Evolutionary conservation across 805 yeast genomes (phyloP).

Genomic region (Suhomyces prunicola): DNA sequence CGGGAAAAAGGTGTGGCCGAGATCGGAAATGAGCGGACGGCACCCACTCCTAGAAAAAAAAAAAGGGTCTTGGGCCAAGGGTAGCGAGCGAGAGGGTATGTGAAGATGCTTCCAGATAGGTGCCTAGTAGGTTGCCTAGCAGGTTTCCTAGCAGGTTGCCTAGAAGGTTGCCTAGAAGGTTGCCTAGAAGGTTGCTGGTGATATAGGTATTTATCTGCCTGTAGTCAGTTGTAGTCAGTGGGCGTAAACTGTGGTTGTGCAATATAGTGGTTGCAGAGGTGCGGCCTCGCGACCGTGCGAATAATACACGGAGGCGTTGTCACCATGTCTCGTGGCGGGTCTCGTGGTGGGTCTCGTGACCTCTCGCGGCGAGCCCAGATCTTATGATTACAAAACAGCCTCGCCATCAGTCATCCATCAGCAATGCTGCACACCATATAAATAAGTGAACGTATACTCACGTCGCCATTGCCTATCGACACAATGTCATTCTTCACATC

Average conservation of each 20-base stretch:
- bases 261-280: not conserved
- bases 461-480: not conserved
- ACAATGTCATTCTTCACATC: conserved; percentile 70
- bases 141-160: too few relatives aligned
- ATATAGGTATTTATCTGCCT: too few relatives aligned
- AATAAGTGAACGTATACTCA: not conserved
- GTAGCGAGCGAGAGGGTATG: too few relatives aligned
- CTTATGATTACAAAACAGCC: conserved; percentile 1
- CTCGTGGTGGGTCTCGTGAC: not conserved
- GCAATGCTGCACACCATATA: not conserved
- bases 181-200: too few relatives aligned
- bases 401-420: not conserved
- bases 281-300: not conserved
- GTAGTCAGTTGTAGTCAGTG: not conserved
- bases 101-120: too few relatives aligned
- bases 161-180: too few relatives aligned
- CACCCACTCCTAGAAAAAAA: not conserved
- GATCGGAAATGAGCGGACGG: not conserved
- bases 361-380: not conserved
- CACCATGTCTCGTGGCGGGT: not conserved
- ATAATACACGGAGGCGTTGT: not conserved
- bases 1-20: not conserved
- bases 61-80: not conserved
- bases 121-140: too few relatives aligned
- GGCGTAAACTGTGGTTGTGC: not conserved